Evolutionary conservation across 345 rosid genomes (phyloP), one percentile per base, ranked within the genome.

Genomic region (Toxicodendron radicans): DNA sequence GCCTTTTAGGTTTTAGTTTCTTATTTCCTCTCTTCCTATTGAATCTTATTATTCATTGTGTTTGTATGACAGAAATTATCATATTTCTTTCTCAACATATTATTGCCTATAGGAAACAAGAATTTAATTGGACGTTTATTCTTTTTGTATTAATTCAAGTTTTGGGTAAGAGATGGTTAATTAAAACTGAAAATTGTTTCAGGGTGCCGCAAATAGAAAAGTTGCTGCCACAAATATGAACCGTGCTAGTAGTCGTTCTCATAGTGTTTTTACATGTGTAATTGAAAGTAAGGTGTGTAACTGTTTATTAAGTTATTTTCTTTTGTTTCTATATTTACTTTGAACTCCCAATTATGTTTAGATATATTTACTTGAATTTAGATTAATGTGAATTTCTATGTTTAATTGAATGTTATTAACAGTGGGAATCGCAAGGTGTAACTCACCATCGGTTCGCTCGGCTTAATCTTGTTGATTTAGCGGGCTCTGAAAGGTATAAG

Each of bases 181-280:
- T 43, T 23, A 21, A 52, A 59, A 30, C 59, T 7, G 21, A 72
- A 0, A 58, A 13, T 54, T 64, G 71, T 74, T 82, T 71, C 86
- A 95, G 99, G 99, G 99, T 68, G 90, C 99, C 57, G 90, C 97
- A 77, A 95, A 93, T 73, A 86, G 99, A 80, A 93, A 93, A 82
- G 99, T 95, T 60, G 99, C 99, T 68, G 92, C 99, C 3, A 95
- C 99, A 58, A 93, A 93, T 79, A 93, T 95, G 99, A 95, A 93
- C 75, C 92, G 84, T 75, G 98, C 97, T 38, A 95, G 99, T 80
- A 95, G 99, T 81, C 97, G 98, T 70, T 95, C 99, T 59, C 99
- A 95, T 65, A 95, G 99, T 82, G 99, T 95, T 52, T 93, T 95
- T 82, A 93, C 99, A 65, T 95, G 99, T 71, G 84, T 85, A 67